Conservation (phyloP, 371 early-diverging fungal species). For the Encephalitozoon intestinalis region DNA sequence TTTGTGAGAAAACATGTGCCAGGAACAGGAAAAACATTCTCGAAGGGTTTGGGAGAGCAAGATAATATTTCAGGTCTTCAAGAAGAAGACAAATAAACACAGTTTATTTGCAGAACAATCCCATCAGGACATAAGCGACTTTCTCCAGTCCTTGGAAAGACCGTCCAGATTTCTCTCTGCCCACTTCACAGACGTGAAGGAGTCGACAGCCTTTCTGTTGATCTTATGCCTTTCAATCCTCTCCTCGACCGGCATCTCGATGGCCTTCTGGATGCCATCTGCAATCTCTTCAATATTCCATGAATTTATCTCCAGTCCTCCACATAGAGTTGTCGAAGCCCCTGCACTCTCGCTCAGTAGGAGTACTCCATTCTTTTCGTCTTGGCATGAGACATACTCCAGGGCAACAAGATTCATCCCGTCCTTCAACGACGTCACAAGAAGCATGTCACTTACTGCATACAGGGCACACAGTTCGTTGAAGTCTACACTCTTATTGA, state of each 20-base stretch:
- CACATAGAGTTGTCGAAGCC: constrained; percentile 88
- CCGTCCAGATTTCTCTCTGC: constrained; percentile 61
- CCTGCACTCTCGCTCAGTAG: constrained; percentile 96
- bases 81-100: not conserved
- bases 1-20: not conserved
- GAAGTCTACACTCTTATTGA: constrained; percentile 86
- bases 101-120: not conserved
- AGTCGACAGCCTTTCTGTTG: constrained; percentile 78
- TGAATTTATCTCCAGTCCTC: constrained; percentile 87
- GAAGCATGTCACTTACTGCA: constrained; percentile 81
- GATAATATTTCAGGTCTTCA: not conserved
- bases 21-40: constrained; percentile 25
- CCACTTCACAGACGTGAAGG: constrained; percentile 96
- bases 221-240: constrained; percentile 75
- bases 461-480: constrained; percentile 88
- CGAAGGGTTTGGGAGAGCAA: not conserved
- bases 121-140: not conserved
- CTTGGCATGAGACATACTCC: constrained; percentile 82
- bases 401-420: constrained; percentile 98
- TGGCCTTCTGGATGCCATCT: constrained; percentile 74
- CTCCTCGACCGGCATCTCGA: constrained; percentile 74
- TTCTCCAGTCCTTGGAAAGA: constrained; percentile 15
- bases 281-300: constrained; percentile 92
- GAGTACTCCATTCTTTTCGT: constrained; percentile 81
- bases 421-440: constrained; percentile 90